Evolutionary conservation across 768 basidiomycete species (phyloP).

Genomic region (Pleurotus citrinopileatus): DNA sequence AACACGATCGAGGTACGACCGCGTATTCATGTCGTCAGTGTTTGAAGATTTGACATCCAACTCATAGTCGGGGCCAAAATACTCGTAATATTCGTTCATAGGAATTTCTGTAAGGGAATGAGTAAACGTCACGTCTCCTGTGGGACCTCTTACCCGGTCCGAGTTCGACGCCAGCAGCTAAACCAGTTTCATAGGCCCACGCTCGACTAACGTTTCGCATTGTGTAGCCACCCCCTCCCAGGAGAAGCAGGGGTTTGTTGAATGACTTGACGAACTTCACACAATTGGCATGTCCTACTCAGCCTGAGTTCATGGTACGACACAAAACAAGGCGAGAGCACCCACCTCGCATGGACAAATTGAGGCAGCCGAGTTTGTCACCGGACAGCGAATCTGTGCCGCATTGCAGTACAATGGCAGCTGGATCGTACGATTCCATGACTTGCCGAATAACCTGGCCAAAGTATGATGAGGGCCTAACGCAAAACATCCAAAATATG

Average conservation of each 20-base stretch:
- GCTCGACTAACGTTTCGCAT: conserved; percentile 93
- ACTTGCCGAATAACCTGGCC: conserved; percentile 79
- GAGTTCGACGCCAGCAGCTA: conserved; percentile 96
- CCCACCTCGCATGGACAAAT: conserved; percentile 75
- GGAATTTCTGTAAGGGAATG: conserved; percentile 69
- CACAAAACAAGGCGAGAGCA: not conserved
- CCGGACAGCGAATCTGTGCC: conserved; percentile 95
- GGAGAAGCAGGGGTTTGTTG: conserved; percentile 82
- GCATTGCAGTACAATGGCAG: conserved; percentile 89
- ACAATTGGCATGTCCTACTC: conserved; percentile 85
- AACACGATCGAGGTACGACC: conserved; percentile 90
- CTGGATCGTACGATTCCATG: conserved; percentile 84
- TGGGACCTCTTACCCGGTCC: conserved; percentile 55
- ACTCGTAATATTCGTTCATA: conserved; percentile 98
- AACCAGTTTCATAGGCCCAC: conserved; percentile 97
- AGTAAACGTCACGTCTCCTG: not conserved
- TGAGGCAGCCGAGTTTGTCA: conserved; percentile 96
- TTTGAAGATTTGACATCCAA: conserved; percentile 94
- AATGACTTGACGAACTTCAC: conserved; percentile 82
- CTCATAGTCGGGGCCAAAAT: conserved; percentile 97
- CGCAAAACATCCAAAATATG: not conserved
- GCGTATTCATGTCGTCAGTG: conserved; percentile 92
- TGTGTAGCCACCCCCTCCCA: conserved; percentile 97
- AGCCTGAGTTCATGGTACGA: not conserved
- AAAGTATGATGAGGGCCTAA: not conserved